Evolutionary conservation across 2,329 filamentous ascomycete species (phyloP).

Genomic region (Chlorencoelia australis): DNA sequence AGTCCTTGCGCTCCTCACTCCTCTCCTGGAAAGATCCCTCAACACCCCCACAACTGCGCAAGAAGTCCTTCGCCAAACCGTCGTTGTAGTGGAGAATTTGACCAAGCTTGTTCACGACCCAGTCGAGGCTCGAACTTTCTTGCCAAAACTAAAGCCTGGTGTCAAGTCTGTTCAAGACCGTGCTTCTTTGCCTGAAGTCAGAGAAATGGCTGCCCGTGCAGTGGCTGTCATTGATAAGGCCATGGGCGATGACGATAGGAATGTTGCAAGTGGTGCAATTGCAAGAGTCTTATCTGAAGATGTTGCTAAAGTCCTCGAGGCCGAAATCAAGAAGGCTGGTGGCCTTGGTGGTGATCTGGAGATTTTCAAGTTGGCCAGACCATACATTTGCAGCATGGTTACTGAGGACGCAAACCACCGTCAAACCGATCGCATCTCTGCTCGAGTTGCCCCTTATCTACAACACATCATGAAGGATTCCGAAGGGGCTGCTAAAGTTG

Average conservation of each 20-base stretch:
- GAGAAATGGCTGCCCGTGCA: constrained; percentile 76
- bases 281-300: constrained; percentile 62
- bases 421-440: constrained; percentile 61
- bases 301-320: constrained; percentile 63
- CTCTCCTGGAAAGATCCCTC: constrained; percentile 84
- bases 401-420: constrained; percentile 81
- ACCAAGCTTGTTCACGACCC: constrained; percentile 97
- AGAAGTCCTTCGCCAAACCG: constrained; percentile 89
- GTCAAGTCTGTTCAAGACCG: constrained; percentile 80
- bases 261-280: constrained; percentile 41
- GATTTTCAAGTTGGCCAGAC: constrained; percentile 55
- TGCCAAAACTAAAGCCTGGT: constrained; percentile 90
- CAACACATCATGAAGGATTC: constrained; percentile 54
- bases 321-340: constrained; percentile 61
- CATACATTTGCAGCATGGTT: constrained; percentile 75
- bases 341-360: constrained; percentile 53
- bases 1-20: constrained; percentile 86
- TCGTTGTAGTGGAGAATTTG: constrained; percentile 94
- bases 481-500: constrained; percentile 52
- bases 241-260: constrained; percentile 63
- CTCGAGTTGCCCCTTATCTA: constrained; percentile 65
- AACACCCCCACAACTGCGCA: constrained; percentile 87
- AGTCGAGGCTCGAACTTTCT: constrained; percentile 85
- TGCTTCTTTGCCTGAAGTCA: constrained; percentile 88
- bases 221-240: constrained; percentile 84